Evolutionary conservation across 2,329 filamentous ascomycete genomes (phyloP).

Genomic region (Clarireedia paspali): DNA sequence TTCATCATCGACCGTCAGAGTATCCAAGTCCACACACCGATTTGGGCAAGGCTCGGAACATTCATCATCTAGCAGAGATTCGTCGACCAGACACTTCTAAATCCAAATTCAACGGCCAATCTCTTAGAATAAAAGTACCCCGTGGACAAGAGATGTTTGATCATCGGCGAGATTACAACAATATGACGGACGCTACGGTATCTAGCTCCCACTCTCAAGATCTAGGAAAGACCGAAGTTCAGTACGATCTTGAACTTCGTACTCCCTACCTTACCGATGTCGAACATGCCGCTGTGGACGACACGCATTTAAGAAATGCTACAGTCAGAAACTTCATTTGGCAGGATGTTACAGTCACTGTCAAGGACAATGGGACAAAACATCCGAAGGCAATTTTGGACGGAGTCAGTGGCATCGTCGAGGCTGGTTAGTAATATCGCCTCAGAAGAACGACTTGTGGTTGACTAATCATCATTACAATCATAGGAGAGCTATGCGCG

Average conservation of each 20-base stretch:
- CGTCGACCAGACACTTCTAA: background rate
- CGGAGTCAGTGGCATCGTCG: conserved; percentile 53
- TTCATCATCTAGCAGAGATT: background rate
- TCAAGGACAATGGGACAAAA: conserved; percentile 64
- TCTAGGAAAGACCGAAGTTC: conserved; percentile 1
- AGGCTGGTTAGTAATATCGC: conserved; percentile 42
- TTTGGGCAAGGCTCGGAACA: background rate
- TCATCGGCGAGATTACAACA: background rate
- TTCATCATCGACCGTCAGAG: background rate
- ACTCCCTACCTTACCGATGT: conserved; percentile 19
- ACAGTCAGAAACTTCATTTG: conserved; percentile 59
- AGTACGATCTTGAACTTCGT: conserved; percentile 1
- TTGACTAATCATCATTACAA: background rate
- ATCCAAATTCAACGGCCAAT: background rate
- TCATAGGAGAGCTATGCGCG: conserved; percentile 61
- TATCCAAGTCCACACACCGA: background rate
- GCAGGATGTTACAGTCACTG: conserved; percentile 58
- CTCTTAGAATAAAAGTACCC: background rate
- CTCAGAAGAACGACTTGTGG: background rate
- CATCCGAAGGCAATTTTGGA: conserved; percentile 55
- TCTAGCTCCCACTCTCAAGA: conserved; percentile 3
- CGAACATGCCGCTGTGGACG: conserved; percentile 20
- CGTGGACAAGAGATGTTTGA: background rate
- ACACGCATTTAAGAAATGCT: conserved; percentile 49
- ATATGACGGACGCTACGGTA: conserved; percentile 5